phyloP scores from a whole-genome alignment of 2,329 filamentous ascomycete species.

The Scopulariopsis brevicaulis region DNA sequence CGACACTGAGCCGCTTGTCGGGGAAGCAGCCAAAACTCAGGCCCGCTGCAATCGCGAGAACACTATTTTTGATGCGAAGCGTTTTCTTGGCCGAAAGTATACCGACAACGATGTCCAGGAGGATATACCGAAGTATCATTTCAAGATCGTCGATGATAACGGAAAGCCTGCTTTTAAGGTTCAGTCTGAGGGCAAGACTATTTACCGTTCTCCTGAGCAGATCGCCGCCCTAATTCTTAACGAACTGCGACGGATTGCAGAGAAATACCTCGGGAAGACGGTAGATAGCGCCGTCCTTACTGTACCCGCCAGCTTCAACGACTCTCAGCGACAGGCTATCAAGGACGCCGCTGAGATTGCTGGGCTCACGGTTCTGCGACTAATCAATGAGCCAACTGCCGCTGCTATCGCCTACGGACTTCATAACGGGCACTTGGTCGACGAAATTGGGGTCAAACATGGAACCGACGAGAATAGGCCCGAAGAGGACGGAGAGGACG shows the following conservation, averaged over 20 bases:
- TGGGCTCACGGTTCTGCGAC: slow-evolving; percentile 94
- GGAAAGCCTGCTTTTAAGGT: slow-evolving; percentile 86
- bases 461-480: too few relatives aligned
- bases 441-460: too few relatives aligned
- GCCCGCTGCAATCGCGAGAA: slow-evolving; percentile 95
- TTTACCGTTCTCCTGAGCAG: slow-evolving; percentile 92
- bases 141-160: slow-evolving; percentile 83
- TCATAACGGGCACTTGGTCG: slow-evolving; percentile 94
- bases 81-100: slow-evolving; percentile 96
- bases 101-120: slow-evolving; percentile 83
- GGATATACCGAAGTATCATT: slow-evolving; percentile 99
- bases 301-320: slow-evolving; percentile 97
- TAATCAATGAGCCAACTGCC: slow-evolving; percentile 98
- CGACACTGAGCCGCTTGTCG: slow-evolving; percentile 91
- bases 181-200: slow-evolving; percentile 94
- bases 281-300: slow-evolving; percentile 97
- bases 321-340: slow-evolving; percentile 94
- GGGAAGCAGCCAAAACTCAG: slow-evolving; percentile 97
- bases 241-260: slow-evolving; percentile 98
- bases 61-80: slow-evolving; percentile 97
- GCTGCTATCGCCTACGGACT: slow-evolving; percentile 97
- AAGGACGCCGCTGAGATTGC: slow-evolving; percentile 98
- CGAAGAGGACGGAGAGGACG: too few relatives aligned
- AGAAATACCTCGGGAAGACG: slow-evolving; percentile 86
- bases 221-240: slow-evolving; percentile 92